Base-by-base conservation (phyloP, 75 land plant species). In the Pinus albicaulis region DNA sequence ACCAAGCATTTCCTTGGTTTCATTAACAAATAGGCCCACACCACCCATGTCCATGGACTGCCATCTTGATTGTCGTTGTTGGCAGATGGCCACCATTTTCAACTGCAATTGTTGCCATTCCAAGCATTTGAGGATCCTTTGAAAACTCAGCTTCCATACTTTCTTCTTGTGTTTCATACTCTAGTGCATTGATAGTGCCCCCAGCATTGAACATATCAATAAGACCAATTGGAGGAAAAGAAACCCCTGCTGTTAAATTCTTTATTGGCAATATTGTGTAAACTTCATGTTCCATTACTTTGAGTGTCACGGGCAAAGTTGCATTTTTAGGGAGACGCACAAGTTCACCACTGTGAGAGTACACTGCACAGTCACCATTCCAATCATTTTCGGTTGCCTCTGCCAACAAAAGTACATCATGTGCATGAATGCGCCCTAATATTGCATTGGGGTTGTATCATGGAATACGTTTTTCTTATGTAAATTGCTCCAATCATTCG, bases 151-250 rank as follows among this genome's bases (percentile, higher is more conserved):
- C 44, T 41, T 41, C 44, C 44, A 41, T 41, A 6, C 44, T 52
- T 57, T 56, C 17, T 68, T 25, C 14, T 10, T 56, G 76, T 22
- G 58, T 71, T 59, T 84, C 76, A 60, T 92, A 92, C 41, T 72
- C 70, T 56, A 90, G 76, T 48, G 76, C 74, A 15, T 74, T 81
- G 26, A 95, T 85, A 1, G 98, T 95, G 41, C 96, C 98, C 22
- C 95, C 93, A 66, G 84, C 71, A 69, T 95, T 95, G 84, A 80
- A 87, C 98, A 95, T 95, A 81, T 92, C 81, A 57, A 95, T 79
- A 34, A 95, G 88, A 14, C 98, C 98, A 19, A 95, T 59, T 12
- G 98, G 98, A 2, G 98, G 93, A 66, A 92, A 93, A 20, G 62
- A 55, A 59, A 89, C 26, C 12, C 83, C 89, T 3, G 82, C 78